Evolutionary conservation across 2,329 filamentous ascomycete genomes (phyloP), one percentile per base, ranked within the genome.

Genomic region (Fusarium sp.): DNA sequence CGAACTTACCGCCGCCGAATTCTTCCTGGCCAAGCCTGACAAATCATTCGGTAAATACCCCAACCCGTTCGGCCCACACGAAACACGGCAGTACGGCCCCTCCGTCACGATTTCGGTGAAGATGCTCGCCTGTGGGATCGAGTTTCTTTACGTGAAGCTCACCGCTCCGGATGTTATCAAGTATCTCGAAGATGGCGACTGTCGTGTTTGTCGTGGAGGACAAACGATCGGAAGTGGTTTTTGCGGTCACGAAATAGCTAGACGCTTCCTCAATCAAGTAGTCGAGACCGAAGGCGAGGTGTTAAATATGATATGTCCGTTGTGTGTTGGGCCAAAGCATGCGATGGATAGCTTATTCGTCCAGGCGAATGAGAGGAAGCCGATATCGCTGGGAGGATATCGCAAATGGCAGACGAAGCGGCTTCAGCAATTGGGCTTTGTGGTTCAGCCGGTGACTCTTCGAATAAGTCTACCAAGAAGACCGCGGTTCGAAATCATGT

Each of bases 1-100:
- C 1, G 10, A 11, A 3, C 1, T 57, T 8, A 7, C 31, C 5
- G 21, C 1, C 17, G 11, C 5, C 9, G 42, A 5, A 2, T 17
- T 6, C 5, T 58, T 17, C 26, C 15, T 64, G 13, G 28, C 44
- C 1, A 45, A 36, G 11, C 44, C 61, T 1, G 44, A 57, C 13
- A 9, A 4, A 3, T 0, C 1, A 5, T 13, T 11, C 0, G 3
- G 0, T 4, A 0, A 3, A 3, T 8, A 15, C 1, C 5, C 2
- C 4, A 28, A 13, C 11, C 53, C 62, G 3, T 65, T 55, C 8
- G 13, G 36, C 3, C 1, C 9, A 15, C 38, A 11, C 8, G 10
- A 19, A 57, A 4, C 15, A 10, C 45, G 55, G 4, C n/a, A 57
- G 6, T 31, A 52, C 4, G 39, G 44, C 3, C 17, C 5, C 0